Evolutionary conservation across 2,329 filamentous ascomycete species (phyloP).

Genomic region (Colletotrichum orbiculare): DNA sequence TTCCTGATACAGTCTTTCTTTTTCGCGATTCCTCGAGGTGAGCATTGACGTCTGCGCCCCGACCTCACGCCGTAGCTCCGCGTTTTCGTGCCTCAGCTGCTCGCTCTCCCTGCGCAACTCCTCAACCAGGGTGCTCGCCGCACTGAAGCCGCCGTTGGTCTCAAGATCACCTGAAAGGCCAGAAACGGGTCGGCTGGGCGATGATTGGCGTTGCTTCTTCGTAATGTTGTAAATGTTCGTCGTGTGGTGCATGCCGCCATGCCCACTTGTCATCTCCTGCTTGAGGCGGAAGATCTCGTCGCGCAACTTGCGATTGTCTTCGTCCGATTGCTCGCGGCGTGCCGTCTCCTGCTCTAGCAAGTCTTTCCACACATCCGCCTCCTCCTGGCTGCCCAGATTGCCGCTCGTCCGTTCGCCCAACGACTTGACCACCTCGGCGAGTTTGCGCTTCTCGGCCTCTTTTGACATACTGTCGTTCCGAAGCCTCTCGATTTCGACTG

Average conservation of each 20-base stretch:
- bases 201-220: slow-evolving; percentile 62
- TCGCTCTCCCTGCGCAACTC: slow-evolving; percentile 77
- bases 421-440: slow-evolving; percentile 80
- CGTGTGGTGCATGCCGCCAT: slow-evolving; percentile 62
- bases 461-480: slow-evolving; percentile 80
- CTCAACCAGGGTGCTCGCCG: slow-evolving; percentile 77
- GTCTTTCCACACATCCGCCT: slow-evolving; percentile 92
- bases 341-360: slow-evolving; percentile 92
- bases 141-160: slow-evolving; percentile 63
- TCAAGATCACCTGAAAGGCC: slow-evolving; percentile 62
- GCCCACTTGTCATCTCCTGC: slow-evolving; percentile 60
- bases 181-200: slow-evolving; percentile 62
- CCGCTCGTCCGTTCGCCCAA: slow-evolving; percentile 62
- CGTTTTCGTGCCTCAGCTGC: slow-evolving; percentile 90
- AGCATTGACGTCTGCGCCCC: slow-evolving; percentile 98
- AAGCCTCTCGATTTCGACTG: slow-evolving; percentile 85
- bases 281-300: slow-evolving; percentile 85
- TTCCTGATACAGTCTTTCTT: slow-evolving; percentile 93
- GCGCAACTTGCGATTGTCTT: slow-evolving; percentile 84
- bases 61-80: slow-evolving; percentile 89
- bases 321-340: slow-evolving; percentile 88
- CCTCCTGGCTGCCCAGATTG: slow-evolving; percentile 65
- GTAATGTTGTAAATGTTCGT: slow-evolving; percentile 76
- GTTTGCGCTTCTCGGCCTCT: slow-evolving; percentile 86
- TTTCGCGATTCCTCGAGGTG: slow-evolving; percentile 93